Conservation (phyloP, 306 rosid genomes). For the Quercus glauca region DNA sequence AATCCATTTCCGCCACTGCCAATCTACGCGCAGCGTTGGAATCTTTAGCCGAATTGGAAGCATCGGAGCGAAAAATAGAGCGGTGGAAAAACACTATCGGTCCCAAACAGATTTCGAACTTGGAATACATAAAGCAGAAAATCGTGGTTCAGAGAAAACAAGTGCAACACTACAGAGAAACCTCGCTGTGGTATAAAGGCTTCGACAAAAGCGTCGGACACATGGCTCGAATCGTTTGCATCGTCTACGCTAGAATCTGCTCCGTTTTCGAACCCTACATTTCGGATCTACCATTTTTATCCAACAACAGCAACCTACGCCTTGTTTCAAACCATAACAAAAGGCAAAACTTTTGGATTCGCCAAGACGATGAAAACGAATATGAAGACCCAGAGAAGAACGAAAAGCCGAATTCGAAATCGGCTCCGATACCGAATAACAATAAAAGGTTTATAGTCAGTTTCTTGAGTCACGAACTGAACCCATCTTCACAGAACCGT, state of each 20-base stretch:
- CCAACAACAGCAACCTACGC: not conserved
- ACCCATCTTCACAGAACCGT: not conserved
- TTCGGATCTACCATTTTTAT: not conserved
- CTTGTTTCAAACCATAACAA: not conserved
- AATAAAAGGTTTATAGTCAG: not conserved
- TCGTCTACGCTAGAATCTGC: conserved; percentile 44
- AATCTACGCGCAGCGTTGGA: conserved; percentile 45
- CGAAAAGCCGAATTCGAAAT: not conserved
- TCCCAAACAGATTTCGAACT: conserved; percentile 27
- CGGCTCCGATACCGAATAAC: conserved; percentile 16
- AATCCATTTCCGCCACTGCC: conserved; percentile 25
- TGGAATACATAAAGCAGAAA: conserved; percentile 33
- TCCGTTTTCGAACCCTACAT: conserved; percentile 37
- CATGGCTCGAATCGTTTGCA: conserved; percentile 49
- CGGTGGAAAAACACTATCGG: conserved; percentile 22
- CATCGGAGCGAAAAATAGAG: conserved; percentile 40
- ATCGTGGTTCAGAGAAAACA: conserved; percentile 30
- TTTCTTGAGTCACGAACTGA: not conserved
- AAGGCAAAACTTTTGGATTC: not conserved
- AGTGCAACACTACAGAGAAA: conserved; percentile 44
- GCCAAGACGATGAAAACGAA: not conserved
- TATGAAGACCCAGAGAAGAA: conserved; percentile 26
- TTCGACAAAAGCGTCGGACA: conserved; percentile 45
- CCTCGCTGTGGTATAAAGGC: conserved; percentile 62
- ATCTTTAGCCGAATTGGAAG: conserved; percentile 40